These are phyloP conservation scores for Geotrichum klebahnii DNA, from an alignment of 1,139 yeast species.

Conservation along the genomic window DNA sequence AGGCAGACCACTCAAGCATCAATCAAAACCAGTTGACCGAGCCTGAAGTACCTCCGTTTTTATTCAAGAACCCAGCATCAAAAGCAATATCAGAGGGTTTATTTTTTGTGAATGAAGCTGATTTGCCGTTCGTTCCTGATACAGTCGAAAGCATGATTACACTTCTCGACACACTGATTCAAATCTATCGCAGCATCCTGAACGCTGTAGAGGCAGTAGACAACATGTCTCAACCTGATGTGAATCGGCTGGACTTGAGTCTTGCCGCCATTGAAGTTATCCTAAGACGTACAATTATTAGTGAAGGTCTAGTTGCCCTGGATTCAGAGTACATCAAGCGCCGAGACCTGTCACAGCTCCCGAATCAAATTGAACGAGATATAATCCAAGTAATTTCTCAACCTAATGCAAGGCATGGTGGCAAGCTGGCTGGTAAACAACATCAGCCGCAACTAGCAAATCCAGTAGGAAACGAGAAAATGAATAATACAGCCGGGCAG, in stretches of 20 bases:
- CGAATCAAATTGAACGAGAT: constrained; percentile 15
- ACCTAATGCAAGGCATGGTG: no score
- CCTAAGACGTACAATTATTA: neutral
- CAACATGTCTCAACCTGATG: neutral
- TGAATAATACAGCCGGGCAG: no score
- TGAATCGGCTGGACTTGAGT: neutral
- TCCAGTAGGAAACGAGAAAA: no score
- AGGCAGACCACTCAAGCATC: constrained; percentile 12
- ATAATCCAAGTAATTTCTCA: no score
- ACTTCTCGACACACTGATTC: constrained; percentile 7
- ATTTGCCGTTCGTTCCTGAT: constrained; percentile 17
- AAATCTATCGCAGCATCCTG: constrained; percentile 8
- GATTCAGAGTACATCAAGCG: constrained; percentile 12
- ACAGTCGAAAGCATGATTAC: constrained; percentile 14
- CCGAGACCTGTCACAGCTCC: no score
- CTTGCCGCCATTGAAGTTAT: constrained; percentile 6
- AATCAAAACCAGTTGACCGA: constrained; percentile 17
- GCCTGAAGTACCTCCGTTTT: neutral
- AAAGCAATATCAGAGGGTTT: neutral
- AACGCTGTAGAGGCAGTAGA: neutral
- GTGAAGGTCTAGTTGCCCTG: constrained; percentile 2
- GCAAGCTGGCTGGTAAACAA: no score
- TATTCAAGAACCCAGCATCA: neutral
- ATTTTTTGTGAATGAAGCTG: constrained; percentile 7
- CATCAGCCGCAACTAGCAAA: no score